phyloP scores from a whole-genome alignment of 2,329 filamentous ascomycete genomes.

The Alternaria dauci region DNA sequence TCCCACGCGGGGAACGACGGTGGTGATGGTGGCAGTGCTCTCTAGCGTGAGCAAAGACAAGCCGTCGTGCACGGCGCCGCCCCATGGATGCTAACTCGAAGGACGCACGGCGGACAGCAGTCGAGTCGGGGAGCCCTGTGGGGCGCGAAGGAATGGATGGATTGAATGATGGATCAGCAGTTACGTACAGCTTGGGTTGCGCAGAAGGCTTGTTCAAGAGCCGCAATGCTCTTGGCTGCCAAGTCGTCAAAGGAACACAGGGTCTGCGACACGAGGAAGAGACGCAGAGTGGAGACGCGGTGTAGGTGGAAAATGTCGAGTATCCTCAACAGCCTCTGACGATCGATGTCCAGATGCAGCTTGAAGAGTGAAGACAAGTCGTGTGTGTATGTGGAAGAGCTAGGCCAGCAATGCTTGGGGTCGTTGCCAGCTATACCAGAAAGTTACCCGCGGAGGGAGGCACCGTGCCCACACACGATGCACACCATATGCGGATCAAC shows the following conservation, averaged over 20 bases:
- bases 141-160: conserved; percentile 17
- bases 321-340: not conserved
- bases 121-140: conserved; percentile 10
- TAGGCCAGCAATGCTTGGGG: conserved; percentile 1
- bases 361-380: not conserved
- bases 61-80: conserved; percentile 21
- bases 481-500: not conserved
- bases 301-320: not conserved
- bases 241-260: conserved; percentile 33
- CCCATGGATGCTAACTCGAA: conserved; percentile 9
- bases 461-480: conserved; percentile 9
- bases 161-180: conserved; percentile 17
- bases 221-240: conserved; percentile 38
- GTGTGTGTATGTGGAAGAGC: not conserved
- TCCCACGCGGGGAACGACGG: conserved; percentile 33
- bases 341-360: not conserved
- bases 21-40: conserved; percentile 34
- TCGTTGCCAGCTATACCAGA: conserved; percentile 12
- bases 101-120: conserved; percentile 1
- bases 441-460: conserved; percentile 13
- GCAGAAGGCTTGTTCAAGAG: conserved; percentile 34
- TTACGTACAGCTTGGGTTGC: conserved; percentile 40
- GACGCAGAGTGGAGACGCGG: not conserved
- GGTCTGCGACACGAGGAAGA: conserved; percentile 9
- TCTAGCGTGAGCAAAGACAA: conserved; percentile 25